Evolutionary conservation across 129 eudicot species (phyloP), one percentile per base, ranked within the genome.

Genomic region (Cynara cardunculus): DNA sequence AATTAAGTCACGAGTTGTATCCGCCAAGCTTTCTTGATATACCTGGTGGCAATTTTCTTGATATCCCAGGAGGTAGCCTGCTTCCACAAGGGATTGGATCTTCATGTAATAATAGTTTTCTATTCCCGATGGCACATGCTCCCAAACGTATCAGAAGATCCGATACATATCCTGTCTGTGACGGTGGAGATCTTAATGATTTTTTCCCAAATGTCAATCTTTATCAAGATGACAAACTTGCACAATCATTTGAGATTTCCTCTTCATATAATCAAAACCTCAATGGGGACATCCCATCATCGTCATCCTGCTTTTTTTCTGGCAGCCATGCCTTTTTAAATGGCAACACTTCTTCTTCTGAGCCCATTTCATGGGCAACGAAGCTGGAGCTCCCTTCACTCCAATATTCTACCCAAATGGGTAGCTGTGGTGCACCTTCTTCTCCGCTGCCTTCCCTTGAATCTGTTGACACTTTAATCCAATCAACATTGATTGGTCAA

Each of bases 341-440:
- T 89, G 97, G 98, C 97, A 89, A 94, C 84, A 81, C 86, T 80
- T 84, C 98, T 85, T 83, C 97, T 87, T 94, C 95, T 53, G 93
- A 86, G 87, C 96, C 97, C 73, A 24, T 70, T 64, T 46, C 87
- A 66, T 86, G 88, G 97, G 91, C 91, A 53, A 88, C 69, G 93
- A 90, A 94, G 97, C n/a, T 82, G 90, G 97, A 94, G 97, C 98
- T 94, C 98, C 98, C 98, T 94, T 94, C 98, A 94, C 93, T 91
- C 97, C 97, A 91, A 91, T 87, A 80, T 81, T 74, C 93, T 65
- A 83, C 88, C 86, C 97, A 84, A 77, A 81, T 85, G 74, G 91
- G 90, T 88, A 81, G 87, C 85, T 88, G 90, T 90, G 89, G 84
- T 30, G 59, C 91, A 44, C 90, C 93, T 77, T 85, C 94, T 81